Base-by-base conservation (phyloP, 192 early-diverging fungal genomes). In the Entrophospora sp. region DNA sequence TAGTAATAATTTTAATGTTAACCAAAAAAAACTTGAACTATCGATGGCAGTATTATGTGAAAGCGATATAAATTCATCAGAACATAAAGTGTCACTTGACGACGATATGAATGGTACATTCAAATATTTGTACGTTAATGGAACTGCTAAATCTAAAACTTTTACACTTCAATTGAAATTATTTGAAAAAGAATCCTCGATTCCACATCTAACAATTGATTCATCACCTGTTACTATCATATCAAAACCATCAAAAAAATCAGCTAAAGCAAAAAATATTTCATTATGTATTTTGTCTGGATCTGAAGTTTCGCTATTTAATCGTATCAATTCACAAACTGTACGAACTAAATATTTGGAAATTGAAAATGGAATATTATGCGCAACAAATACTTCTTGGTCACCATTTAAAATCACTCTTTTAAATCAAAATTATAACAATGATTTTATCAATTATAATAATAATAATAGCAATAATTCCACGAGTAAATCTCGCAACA, bases 201-300 rank as follows among this genome's bases (percentile, higher is more conserved):
- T 72, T 55, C 75, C 81, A 6, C 85, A 82, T 66, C 82, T 81
- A 4, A 78, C 78, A 7, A 84, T 90, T 40, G 82, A 88, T 67
- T 88, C 89, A 7, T 74, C 76, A 5, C 85, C 90, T 6, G 84
- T 96, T 46, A 74, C 83, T 16, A 91, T 94, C 55, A 93, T 96
- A 27, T 94, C 91, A 53, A 96, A 96, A 73, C 93, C 94, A 12
- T 91, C 87, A 49, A 94, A 92, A 71, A 95, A 94, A 75, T 91
- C 89, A 0, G 86, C 89, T 45, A 91, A 90, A 77, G 85, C 87
- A 6, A 81, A 86, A 65, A 89, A 91, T 74, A 79, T 81, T 34
- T 88, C 86, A 1, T 81, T 82, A 0, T 89, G 91, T 63, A 87
- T 96, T 45, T 79, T 83, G 22, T 83, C 85, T 25, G 89, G 89